Evolutionary conservation across 345 rosid genomes (phyloP), one percentile per base, ranked within the genome.

Genomic region (Gossypium rotundifolium): DNA sequence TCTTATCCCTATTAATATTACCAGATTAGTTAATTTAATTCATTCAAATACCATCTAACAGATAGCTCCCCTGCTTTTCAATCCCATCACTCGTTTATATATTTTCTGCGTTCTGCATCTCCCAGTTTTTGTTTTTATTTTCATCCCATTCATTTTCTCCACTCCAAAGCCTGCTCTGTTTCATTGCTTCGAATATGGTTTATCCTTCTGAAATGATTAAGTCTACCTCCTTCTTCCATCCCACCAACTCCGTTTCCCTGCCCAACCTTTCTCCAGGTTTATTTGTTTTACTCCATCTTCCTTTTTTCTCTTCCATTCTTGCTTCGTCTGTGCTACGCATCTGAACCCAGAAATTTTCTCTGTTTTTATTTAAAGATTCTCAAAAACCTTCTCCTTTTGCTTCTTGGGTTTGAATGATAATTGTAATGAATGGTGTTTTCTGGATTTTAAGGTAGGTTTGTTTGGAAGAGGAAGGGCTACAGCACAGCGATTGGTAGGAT

Each of bases 161-260:
- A 33, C 40, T 33, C 40, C 40, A 33, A 33, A 5, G 40, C 40
- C 3, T 16, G 10, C n/a, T 63, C 38, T 38, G 3, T 62, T 48
- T 62, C 11, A 92, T 89, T 97, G 89, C 95, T 27, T 84, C 92
- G 55, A 94, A 89, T 81, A 75, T 88, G 72, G 75, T 84, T 18
- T 83, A 88, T 33, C 88, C 93, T 7, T 76, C 88, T 73, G 96
- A 91, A 70, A 77, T 33, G 40, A 33, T 88, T 72, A 88, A 83
- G 79, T 77, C 87, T 65, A 29, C 84, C 44, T 88, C 91, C 76
- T 88, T 91, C 93, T 75, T 88, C 80, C 88, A 87, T 74, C 77
- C 90, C 27, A 87, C 88, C 52, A 87, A 81, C 71, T 81, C 90
- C 82, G 81, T 8, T 66, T 83, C 55, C 38, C 81, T 83, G 57